Base-by-base conservation (phyloP, 345 rosid species). In the Salix arbutifolia region DNA sequence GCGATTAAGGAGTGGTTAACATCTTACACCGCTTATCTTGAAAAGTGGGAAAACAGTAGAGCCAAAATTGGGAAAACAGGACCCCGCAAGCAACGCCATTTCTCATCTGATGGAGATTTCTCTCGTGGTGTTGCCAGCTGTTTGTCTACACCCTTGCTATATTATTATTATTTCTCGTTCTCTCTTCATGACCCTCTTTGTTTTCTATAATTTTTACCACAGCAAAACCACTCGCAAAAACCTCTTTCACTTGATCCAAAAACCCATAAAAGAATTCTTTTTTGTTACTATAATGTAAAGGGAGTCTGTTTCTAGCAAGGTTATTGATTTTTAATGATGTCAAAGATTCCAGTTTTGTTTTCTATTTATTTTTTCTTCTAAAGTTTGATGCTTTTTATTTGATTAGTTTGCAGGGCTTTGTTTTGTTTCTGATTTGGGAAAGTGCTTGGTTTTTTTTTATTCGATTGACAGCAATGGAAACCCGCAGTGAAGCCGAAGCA, bases 381-480 rank as follows among this genome's bases (percentile, higher is more conserved):
- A 67, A 13, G 66, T 23, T 37, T 30, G 48, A 42, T 69, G 30
- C 28, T 4, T n/a, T 26, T 18, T 53, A 4, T 12, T 18, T 28
- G 25, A 21, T 56, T 28, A 6, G 37, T 35, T 78, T 77, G 14
- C 71, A 16, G 61, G 74, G 30, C 26, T 65, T 65, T 30, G 5
- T 70, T 62, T 69, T 19, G 1, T 2, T 14, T 44, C 25, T 6
- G 19, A 11, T 19, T 31, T 13, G 14, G 31, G n/a, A 46, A 25
- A 62, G 10, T 77, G 8, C 3, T 44, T 69, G 70, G 46, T 42
- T 33, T 19, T n/a, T 69, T 12, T 37, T 21, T 21, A 44, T 10
- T 66, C 21, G 2, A 30, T 18, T 25, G 37, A 35, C 72, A 42
- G 80, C 71, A 69, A 87, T 85, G 90, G 88, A 83, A 5, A 74